These are phyloP conservation scores for Platanus orientalis DNA, from an alignment of 164 flowering plant genomes.

Conservation along the genomic window DNA sequence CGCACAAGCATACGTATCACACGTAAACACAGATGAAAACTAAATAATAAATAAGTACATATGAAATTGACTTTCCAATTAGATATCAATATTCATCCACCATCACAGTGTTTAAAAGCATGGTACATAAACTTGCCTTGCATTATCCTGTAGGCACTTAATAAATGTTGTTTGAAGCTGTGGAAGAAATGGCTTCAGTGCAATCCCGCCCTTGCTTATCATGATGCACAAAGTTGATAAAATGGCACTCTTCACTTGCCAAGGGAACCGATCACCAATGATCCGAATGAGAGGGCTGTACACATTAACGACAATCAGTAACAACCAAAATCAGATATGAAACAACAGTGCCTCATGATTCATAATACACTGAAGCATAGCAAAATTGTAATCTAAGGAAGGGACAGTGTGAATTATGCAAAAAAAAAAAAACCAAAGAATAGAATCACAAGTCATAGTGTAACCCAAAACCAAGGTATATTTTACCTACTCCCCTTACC, in stretches of 20 bases:
- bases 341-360: neutral
- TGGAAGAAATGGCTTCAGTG: conserved; percentile 98
- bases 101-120: no score
- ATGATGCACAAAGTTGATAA: conserved; percentile 80
- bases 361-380: neutral
- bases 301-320: conserved; percentile 6
- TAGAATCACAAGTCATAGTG: no score
- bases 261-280: conserved; percentile 94
- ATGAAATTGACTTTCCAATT: no score
- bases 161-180: conserved; percentile 98
- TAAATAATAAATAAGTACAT: no score
- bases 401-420: no score
- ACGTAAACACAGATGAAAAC: no score
- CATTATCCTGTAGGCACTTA: conserved; percentile 89
- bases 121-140: conserved; percentile 58
- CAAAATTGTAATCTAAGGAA: neutral
- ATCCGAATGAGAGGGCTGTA: conserved; percentile 96
- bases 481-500: no score
- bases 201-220: conserved; percentile 84
- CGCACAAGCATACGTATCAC: no score
- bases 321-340: neutral
- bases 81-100: no score
- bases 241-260: conserved; percentile 99
- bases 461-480: no score
- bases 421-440: no score